phyloP scores from a whole-genome alignment of 768 basidiomycete genomes.

The Termitomyces sp. region DNA sequence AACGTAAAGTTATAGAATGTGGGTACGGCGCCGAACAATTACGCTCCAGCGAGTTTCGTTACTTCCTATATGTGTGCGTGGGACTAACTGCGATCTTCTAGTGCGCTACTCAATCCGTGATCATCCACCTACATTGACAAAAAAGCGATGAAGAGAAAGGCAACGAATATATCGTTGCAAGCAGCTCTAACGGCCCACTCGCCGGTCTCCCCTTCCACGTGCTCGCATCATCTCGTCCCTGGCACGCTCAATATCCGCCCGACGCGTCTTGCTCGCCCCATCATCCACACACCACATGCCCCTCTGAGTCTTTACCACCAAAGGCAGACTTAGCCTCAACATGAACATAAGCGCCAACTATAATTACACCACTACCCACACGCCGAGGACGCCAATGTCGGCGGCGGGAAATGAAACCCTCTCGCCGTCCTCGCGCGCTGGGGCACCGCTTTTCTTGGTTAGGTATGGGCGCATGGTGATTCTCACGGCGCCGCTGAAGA shows the following conservation, averaged over 20 bases:
- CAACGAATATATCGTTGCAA: slow-evolving; percentile 6
- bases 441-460: slow-evolving; percentile 38
- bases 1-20: slow-evolving; percentile 69
- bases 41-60: slow-evolving; percentile 60
- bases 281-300: slow-evolving; percentile 5
- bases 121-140: slow-evolving; percentile 83
- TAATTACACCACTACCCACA: not conserved
- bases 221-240: slow-evolving; percentile 46
- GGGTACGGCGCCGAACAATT: slow-evolving; percentile 75
- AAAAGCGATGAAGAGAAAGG: slow-evolving; percentile 42
- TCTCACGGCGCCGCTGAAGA: too few species aligned
- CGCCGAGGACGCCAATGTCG: not conserved
- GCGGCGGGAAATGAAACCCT: not conserved
- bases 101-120: slow-evolving; percentile 87
- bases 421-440: slow-evolving; percentile 40
- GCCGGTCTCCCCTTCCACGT: slow-evolving; percentile 22
- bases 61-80: not conserved
- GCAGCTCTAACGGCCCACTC: slow-evolving; percentile 12
- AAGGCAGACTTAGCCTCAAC: slow-evolving; percentile 34
- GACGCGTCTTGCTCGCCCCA: slow-evolving; percentile 29
- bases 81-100: slow-evolving; percentile 16
- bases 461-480: too few species aligned
- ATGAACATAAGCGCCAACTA: slow-evolving; percentile 23
- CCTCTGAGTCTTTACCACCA: slow-evolving; percentile 13
- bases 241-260: slow-evolving; percentile 45